Evolutionary conservation across 495 filamentous ascomycete genomes (phyloP), one percentile per base, ranked within the genome.

Genomic region (Aspergillus affinis): DNA sequence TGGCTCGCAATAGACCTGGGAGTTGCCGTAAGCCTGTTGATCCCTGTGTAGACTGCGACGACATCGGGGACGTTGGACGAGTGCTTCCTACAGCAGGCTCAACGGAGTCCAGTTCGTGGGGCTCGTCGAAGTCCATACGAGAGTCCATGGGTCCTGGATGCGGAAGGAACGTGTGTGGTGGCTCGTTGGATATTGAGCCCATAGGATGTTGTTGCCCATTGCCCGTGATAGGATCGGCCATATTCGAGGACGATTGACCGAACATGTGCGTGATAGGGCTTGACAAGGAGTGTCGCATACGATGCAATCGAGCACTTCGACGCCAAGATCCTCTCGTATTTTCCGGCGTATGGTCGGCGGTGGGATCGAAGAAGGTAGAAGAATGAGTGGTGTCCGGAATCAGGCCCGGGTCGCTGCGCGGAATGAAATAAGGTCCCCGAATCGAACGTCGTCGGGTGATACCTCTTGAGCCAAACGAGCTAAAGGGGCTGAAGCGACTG

Each of bases 231-330:
- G 62, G 55, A 4, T 60, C 51, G 29, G 63, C 48, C 48, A 67
- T 59, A 4, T 61, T 64, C 2, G 71, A 54, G n/a, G 61, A 58
- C 15, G 73, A 65, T 47, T 75, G 76, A 26, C 76, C 74, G 48
- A 81, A 79, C 68, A 81, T 77, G 13, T 79, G 74, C 45, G 75
- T 73, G 27, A 81, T 79, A 1, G 78, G 78, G 2, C 61, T 71
- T 44, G 77, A 75, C 49, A 81, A 46, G 13, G 78, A 81, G 58
- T 79, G 68, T 27, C 77, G 72, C 61, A 79, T 69, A 44, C 77
- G 76, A 55, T 74, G 69, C 29, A 81, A 61, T 41, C 78, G 72
- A 54, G 71, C 69, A 64, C 72, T 76, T 20, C 77, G 72, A n/a
- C 76, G 72, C 76, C 76, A 79, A 18, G 77, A 72, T 48, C 64